Conservation (phyloP, 2,329 filamentous ascomycete species). For the Talaromyces islandicus region DNA sequence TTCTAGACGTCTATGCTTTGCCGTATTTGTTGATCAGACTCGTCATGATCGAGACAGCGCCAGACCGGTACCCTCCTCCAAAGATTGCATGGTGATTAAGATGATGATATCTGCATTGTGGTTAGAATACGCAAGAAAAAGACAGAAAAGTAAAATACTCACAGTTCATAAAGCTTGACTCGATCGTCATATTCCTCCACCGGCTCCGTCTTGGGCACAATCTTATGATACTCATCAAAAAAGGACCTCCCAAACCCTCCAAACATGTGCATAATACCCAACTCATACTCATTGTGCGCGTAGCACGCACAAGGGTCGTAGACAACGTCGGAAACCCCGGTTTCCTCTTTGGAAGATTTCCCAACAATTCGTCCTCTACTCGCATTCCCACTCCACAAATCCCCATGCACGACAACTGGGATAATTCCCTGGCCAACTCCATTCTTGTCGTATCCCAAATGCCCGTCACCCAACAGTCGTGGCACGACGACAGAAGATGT, state of each 20-base stretch:
- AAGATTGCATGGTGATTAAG: constrained; percentile 85
- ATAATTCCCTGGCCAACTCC: constrained; percentile 50
- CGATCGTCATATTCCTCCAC: constrained; percentile 79
- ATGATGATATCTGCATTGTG: constrained; percentile 67
- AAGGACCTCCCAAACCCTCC: constrained; percentile 72
- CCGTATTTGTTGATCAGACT: constrained; percentile 68
- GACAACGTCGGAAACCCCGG: constrained; percentile 64
- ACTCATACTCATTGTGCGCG: constrained; percentile 81
- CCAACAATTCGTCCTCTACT: constrained; percentile 58
- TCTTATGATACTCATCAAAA: constrained; percentile 67
- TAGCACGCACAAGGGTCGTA: constrained; percentile 80
- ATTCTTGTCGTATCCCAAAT: constrained; percentile 47
- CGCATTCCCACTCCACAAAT: constrained; percentile 89
- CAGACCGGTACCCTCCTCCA: constrained; percentile 68
- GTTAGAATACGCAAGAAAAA: neutral
- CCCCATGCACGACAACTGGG: constrained; percentile 84
- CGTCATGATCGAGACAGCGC: constrained; percentile 75
- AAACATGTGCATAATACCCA: constrained; percentile 96
- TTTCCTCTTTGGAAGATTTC: constrained; percentile 26
- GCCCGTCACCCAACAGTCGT: constrained; percentile 62
- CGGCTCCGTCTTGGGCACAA: constrained; percentile 76
- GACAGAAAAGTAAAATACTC: constrained; percentile 31
- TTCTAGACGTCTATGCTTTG: neutral
- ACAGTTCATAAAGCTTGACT: constrained; percentile 74
- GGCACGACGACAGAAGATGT: constrained; percentile 65